Percentiles rank a stretch among this genome's conserved stretches.
Conservation (phyloP, 1,284 basidiomycete species). For the Cutaneotrichosporon mucoides region DNA sequence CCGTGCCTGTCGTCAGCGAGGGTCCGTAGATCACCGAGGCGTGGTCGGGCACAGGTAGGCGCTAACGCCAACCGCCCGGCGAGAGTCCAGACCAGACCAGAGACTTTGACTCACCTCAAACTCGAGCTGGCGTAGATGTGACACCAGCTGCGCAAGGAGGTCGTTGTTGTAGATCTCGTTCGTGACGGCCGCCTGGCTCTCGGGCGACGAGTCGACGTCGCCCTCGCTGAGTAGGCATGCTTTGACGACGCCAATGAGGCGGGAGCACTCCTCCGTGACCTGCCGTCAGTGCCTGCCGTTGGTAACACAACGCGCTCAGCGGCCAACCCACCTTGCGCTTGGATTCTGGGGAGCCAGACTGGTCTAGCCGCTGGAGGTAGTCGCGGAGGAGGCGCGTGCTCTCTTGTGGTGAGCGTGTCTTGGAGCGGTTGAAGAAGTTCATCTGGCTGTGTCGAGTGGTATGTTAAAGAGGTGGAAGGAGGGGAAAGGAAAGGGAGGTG, state of each 20-base stretch:
- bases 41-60: no score
- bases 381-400: conserved; percentile 74
- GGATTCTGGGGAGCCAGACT: conserved; percentile 62
- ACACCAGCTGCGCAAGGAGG: conserved; percentile 74
- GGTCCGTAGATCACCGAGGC: background rate
- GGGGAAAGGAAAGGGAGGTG: background rate
- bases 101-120: conserved; percentile 75
- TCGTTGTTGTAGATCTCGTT: conserved; percentile 94
- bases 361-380: conserved; percentile 69
- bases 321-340: conserved; percentile 64
- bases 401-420: conserved; percentile 76
- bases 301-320: no score
- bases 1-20: conserved; percentile 46
- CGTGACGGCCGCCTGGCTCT: conserved; percentile 84
- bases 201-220: conserved; percentile 57
- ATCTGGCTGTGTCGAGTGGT: conserved; percentile 48
- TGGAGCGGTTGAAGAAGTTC: conserved; percentile 90
- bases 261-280: conserved; percentile 33
- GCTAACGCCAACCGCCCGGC: no score
- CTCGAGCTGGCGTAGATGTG: conserved; percentile 79
- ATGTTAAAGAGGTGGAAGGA: background rate
- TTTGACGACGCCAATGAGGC: conserved; percentile 33
- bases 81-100: no score
- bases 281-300: background rate
- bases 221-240: conserved; percentile 34